A percentile compares a stretch with the other conserved stretches of the same genome.
Conservation (phyloP, 2,329 filamentous ascomycete genomes). For the Colletotrichum incanum region DNA sequence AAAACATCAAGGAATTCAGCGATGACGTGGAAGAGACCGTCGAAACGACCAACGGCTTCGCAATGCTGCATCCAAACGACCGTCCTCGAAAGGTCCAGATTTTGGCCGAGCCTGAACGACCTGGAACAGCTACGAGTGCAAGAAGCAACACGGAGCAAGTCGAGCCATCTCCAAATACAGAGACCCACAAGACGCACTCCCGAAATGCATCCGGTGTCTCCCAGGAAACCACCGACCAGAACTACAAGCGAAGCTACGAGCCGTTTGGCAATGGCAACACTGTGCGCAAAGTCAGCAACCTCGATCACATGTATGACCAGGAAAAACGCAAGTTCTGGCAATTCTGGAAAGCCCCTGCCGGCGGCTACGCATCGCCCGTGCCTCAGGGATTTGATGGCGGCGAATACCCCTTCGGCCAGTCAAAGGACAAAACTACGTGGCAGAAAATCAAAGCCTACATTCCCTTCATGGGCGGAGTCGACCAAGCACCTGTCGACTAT, state of each 20-base stretch:
- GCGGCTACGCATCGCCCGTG: slow-evolving; percentile 73
- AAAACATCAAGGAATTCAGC: slow-evolving; percentile 63
- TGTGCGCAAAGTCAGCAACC: slow-evolving; percentile 64
- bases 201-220: slow-evolving; percentile 57
- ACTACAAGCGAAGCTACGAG: slow-evolving; percentile 51
- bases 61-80: slow-evolving; percentile 46
- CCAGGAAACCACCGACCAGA: slow-evolving; percentile 55
- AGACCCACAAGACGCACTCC: slow-evolving; percentile 54
- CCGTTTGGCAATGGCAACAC: slow-evolving; percentile 62
- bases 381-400: slow-evolving; percentile 69
- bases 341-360: slow-evolving; percentile 76
- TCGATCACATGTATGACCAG: slow-evolving; percentile 65
- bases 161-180: slow-evolving; percentile 49
- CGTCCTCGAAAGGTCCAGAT: slow-evolving; percentile 51
- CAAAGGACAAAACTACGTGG: slow-evolving; percentile 64
- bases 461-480: slow-evolving; percentile 63
- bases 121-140: slow-evolving; percentile 22
- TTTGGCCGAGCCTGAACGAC: slow-evolving; percentile 52
- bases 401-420: slow-evolving; percentile 58
- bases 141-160: slow-evolving; percentile 21
- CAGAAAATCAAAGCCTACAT: slow-evolving; percentile 65
- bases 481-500: slow-evolving; percentile 68
- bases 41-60: slow-evolving; percentile 71
- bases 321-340: slow-evolving; percentile 70
- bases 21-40: slow-evolving; percentile 68